Evolutionary conservation across 495 filamentous ascomycete species (phyloP), one percentile per base, ranked within the genome.

Genomic region (Hypoxylon fragiforme): DNA sequence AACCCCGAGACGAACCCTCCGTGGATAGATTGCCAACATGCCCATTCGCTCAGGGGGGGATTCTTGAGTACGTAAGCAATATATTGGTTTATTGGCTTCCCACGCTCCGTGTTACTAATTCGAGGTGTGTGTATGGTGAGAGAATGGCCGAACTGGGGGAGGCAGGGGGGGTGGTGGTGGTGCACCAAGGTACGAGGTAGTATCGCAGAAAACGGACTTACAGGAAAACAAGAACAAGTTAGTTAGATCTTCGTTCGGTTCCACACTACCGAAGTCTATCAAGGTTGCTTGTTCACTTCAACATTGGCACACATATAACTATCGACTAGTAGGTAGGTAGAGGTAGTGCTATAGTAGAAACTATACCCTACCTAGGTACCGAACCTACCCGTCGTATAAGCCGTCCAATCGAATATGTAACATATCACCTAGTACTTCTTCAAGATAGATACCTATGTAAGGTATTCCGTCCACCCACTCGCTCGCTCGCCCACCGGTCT

Each of bases 191-290:
- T 52, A 52, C 39, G 30, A 15, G 20, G 31, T 45, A 21, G 20
- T 32, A 41, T 40, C 41, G 36, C 40, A 18, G 47, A 21, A 52
- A 12, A 59, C 46, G 54, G 42, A 51, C 54, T 28, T 4, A 28
- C 24, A 28, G 24, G n/a, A n/a, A 28, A 4, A 28, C 24, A 28
- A 9, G 24, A 28, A 28, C 24, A 28, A 9, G 24, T 28, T 28
- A 9, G 4, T 28, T 28, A 28, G 4, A 28, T 28, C 24, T 28
- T 28, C 36, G 36, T 36, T 38, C 52, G 52, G 52, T 45, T 47
- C 58, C 3, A 38, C 57, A 56, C 58, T 48, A 52, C 46, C 43
- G 52, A 56, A 56, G 21, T 44, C 31, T 45, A 42, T n/a, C 38
- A 9, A 28, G 24, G n/a, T n/a, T n/a, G n/a, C n/a, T n/a, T n/a